A percentile compares a stretch with the other conserved stretches of the same genome.
Evolutionary conservation across 805 yeast genomes (phyloP).

Genomic region (Saccharomycopsis sp.): DNA sequence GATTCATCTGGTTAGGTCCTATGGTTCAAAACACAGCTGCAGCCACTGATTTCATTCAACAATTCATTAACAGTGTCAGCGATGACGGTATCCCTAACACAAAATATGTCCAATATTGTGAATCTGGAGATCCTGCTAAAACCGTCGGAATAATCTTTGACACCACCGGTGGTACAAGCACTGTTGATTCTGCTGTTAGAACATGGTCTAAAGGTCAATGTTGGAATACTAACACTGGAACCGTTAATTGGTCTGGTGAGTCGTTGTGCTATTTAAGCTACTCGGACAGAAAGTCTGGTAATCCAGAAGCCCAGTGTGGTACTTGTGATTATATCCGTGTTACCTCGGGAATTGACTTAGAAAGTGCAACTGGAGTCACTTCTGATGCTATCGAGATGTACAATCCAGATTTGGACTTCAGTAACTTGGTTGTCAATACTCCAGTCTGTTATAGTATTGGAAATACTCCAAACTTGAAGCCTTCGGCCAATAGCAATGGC

Average conservation of each 20-base stretch:
- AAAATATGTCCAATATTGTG: conserved; percentile 4
- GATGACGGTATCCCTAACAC: conserved; percentile 4
- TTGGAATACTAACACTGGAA: conserved; percentile 3
- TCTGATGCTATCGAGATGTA: conserved; percentile 4
- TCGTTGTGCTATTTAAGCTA: not conserved
- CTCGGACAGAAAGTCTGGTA: conserved; percentile 1
- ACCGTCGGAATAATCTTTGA: conserved; percentile 5
- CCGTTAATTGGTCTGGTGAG: not conserved
- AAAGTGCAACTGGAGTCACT: conserved; percentile 2
- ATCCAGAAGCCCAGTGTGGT: conserved; percentile 5
- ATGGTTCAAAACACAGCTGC: not conserved
- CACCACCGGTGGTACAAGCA: not conserved
- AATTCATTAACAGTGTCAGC: not conserved
- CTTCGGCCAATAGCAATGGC: not conserved
- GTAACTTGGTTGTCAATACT: not conserved
- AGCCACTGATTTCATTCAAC: not conserved
- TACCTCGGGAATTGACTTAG: conserved; percentile 1
- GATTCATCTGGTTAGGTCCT: not conserved
- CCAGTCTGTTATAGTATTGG: conserved; percentile 6
- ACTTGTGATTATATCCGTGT: conserved; percentile 1
- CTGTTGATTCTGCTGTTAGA: not conserved
- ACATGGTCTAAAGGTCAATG: conserved; percentile 8
- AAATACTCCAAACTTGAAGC: not conserved
- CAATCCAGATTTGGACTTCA: conserved; percentile 3
- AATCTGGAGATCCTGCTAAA: conserved; percentile 7